These are phyloP conservation scores for Lodderomyces elongisporus DNA, from an alignment of 1,139 yeast species.

Conservation along the genomic window DNA sequence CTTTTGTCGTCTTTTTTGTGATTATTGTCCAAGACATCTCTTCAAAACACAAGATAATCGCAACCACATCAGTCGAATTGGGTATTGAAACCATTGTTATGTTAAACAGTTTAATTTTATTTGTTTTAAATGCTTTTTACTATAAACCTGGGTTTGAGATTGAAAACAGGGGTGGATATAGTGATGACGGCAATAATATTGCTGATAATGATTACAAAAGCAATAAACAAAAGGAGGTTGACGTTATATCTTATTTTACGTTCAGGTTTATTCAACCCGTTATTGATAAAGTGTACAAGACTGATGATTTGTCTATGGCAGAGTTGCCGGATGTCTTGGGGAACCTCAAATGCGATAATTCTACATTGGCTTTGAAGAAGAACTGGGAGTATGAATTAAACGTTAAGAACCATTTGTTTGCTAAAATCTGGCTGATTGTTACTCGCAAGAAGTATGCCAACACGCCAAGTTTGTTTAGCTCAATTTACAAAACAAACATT, in stretches of 20 bases:
- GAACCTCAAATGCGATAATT: conserved; percentile 10
- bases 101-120: conserved; percentile 28
- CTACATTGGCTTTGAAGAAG: conserved; percentile 6
- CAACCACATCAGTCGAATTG: conserved; percentile 14
- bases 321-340: conserved; percentile 19
- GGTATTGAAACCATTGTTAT: conserved; percentile 17
- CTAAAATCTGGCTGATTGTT: conserved; percentile 7
- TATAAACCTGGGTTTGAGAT: conserved; percentile 44
- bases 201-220: not conserved
- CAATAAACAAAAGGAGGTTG: conserved; percentile 16
- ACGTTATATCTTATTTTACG: conserved; percentile 18
- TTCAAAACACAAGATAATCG: conserved; percentile 24
- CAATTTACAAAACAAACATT: conserved; percentile 8
- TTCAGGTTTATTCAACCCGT: conserved; percentile 24
- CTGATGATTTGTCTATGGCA: conserved; percentile 17
- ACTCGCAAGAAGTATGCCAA: conserved; percentile 8
- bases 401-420: conserved; percentile 7
- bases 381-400: conserved; percentile 10
- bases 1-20: conserved; percentile 14
- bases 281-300: conserved; percentile 18
- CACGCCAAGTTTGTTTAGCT: conserved; percentile 9
- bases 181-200: not conserved
- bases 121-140: conserved; percentile 29
- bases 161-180: conserved; percentile 21
- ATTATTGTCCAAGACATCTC: conserved; percentile 27